Evolutionary conservation across 1,139 yeast species (phyloP), one percentile per base, ranked within the genome.

Genomic region (Sugiyamaella castrensis): DNA sequence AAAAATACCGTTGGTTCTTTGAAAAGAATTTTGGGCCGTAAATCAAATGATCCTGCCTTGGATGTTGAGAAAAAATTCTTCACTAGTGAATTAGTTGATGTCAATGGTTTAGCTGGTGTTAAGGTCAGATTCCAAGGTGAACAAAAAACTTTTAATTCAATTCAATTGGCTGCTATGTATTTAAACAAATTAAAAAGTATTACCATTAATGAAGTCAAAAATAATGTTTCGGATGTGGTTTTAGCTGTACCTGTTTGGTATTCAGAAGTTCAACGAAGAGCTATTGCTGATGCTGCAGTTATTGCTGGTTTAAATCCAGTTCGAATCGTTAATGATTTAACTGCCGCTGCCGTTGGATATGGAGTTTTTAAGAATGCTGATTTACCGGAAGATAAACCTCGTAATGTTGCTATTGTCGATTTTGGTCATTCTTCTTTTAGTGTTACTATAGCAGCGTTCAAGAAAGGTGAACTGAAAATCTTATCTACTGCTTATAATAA

Each of bases 321-420:
- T 55, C 86, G 98, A 80, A 83, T 92, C 60, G 96, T 92, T 64
- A 92, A 92, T 71, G 98, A 92, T 71, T 83, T 87, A 57, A 91
- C 98, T 53, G 98, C 98, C 55, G 98, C 98, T 53, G 98, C 97
- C 61, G 96, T 94, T 59, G 95, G 97, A 61, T 94, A 92, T 76
- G 98, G 98, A 77, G 97, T 92, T 55, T 92, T 92, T 84, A 91
- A 92, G 81, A 82, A 87, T 51, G 32, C 41, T 11, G 94, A 87
- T 66, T 87, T 92, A 62, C 92, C 96, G 71, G 97, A 88, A 71
- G 95, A 86, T 62, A 86, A 84, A 71, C 85, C 92, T 65, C 84
- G 86, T 75, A 85, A 80, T 67, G 88, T 92, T 61, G 97, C 95
- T 37, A 87, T 92, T 64, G 82, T 92, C 54, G 99, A 92, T 72